Conservation (phyloP, 2,329 filamentous ascomycete species). For the Amylocarpus encephaloides region DNA sequence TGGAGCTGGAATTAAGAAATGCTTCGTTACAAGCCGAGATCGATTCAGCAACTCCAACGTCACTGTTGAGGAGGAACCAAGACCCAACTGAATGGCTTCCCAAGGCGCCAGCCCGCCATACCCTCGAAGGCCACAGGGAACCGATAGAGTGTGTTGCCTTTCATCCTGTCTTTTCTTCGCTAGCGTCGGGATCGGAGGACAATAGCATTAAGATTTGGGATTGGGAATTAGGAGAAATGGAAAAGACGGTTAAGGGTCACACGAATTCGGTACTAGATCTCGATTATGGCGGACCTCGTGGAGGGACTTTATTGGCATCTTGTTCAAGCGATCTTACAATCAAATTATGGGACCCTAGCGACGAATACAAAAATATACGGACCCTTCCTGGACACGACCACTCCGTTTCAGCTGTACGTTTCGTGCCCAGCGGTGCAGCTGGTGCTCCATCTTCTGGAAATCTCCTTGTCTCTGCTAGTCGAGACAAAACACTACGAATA, state of each 20-base stretch:
- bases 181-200: slow-evolving; percentile 88
- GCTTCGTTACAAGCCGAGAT: slow-evolving; percentile 72
- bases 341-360: slow-evolving; percentile 87
- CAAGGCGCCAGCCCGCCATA: slow-evolving; percentile 72
- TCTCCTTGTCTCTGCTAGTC: slow-evolving; percentile 75
- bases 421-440: slow-evolving; percentile 76
- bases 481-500: slow-evolving; percentile 78
- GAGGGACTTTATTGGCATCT: slow-evolving; percentile 65
- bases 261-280: slow-evolving; percentile 83
- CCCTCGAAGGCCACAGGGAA: slow-evolving; percentile 72
- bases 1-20: slow-evolving; percentile 81
- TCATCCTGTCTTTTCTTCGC: slow-evolving; percentile 82
- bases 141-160: slow-evolving; percentile 86
- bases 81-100: slow-evolving; percentile 85
- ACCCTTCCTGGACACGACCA: slow-evolving; percentile 90
- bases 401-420: slow-evolving; percentile 80
- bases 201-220: slow-evolving; percentile 97
- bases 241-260: slow-evolving; percentile 85
- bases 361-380: slow-evolving; percentile 92
- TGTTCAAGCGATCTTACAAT: slow-evolving; percentile 80
- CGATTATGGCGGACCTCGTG: slow-evolving; percentile 81
- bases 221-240: slow-evolving; percentile 87
- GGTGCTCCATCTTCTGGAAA: slow-evolving; percentile 76
- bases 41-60: slow-evolving; percentile 70
- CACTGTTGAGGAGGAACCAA: slow-evolving; percentile 71